phyloP scores from a whole-genome alignment of 2,329 filamentous ascomycete genomes.

The Tolypocladium amazonense region DNA sequence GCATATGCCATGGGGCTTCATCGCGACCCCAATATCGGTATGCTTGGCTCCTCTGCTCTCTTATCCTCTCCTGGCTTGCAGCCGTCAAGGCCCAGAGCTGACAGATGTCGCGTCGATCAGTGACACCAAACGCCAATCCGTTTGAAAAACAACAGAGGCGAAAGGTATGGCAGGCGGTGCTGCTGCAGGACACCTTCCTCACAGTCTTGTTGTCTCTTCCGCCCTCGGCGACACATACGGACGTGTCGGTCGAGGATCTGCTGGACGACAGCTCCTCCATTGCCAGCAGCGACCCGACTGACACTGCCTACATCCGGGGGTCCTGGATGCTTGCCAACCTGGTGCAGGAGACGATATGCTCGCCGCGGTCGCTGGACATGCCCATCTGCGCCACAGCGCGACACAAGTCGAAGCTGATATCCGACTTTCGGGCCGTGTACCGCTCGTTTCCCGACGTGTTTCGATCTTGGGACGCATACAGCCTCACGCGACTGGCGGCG shows the following conservation, averaged over 20 bases:
- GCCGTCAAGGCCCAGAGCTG: not conserved
- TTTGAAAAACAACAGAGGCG: conserved; percentile 71
- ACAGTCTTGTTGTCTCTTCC: conserved; percentile 69
- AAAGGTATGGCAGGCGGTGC: conserved; percentile 73
- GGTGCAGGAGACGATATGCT: conserved; percentile 67
- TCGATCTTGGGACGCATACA: conserved; percentile 54
- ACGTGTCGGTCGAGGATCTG: conserved; percentile 66
- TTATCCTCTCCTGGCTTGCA: not conserved
- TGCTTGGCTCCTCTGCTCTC: not conserved
- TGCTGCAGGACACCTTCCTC: conserved; percentile 72
- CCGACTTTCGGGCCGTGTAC: conserved; percentile 60
- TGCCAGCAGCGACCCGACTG: conserved; percentile 50
- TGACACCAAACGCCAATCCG: conserved; percentile 51
- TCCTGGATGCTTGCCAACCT: conserved; percentile 73
- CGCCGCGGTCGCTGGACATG: conserved; percentile 60
- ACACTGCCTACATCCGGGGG: conserved; percentile 61
- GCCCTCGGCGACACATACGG: conserved; percentile 68
- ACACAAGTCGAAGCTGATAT: conserved; percentile 59
- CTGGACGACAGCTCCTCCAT: conserved; percentile 49
- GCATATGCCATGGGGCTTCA: conserved; percentile 75
- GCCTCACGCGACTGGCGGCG: conserved; percentile 44
- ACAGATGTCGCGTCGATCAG: conserved; percentile 15
- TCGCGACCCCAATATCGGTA: conserved; percentile 64
- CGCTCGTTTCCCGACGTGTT: conserved; percentile 63
- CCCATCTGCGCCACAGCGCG: conserved; percentile 59